phyloP scores from a whole-genome alignment of 2,329 filamentous ascomycete genomes.

The Mollisiaceae sp. region DNA sequence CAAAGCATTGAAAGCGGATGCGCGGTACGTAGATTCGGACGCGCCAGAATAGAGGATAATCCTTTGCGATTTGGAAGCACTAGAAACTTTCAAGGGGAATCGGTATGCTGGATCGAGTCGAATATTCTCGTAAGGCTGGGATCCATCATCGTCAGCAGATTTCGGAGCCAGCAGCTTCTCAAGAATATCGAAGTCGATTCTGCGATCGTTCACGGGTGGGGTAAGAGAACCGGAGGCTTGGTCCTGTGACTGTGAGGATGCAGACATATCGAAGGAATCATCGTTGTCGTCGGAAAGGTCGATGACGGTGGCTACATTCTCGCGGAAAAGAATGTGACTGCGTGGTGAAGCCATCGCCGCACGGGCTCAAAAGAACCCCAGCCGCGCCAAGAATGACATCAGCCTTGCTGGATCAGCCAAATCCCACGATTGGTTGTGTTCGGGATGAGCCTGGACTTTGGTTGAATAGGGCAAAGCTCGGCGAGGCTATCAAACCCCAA shows the following conservation, averaged over 20 bases:
- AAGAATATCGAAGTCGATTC: slow-evolving; percentile 11
- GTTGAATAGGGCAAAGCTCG: not conserved
- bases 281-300: not conserved
- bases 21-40: slow-evolving; percentile 3
- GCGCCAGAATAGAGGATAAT: slow-evolving; percentile 13
- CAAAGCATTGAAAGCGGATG: slow-evolving; percentile 9
- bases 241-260: not conserved
- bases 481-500: slow-evolving; percentile 1
- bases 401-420: not conserved
- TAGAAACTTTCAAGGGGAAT: not conserved
- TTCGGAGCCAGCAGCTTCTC: slow-evolving; percentile 8
- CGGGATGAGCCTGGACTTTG: not conserved
- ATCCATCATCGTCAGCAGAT: not conserved
- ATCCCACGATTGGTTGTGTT: not conserved
- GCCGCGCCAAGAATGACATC: slow-evolving; percentile 1
- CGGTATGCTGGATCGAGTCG: not conserved
- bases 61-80: not conserved
- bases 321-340: not conserved
- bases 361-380: not conserved
- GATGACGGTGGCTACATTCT: not conserved
- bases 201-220: not conserved
- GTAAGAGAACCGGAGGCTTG: not conserved
- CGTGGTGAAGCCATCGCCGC: not conserved
- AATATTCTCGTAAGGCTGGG: slow-evolving; percentile 9
- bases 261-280: slow-evolving; percentile 1